These are phyloP conservation scores for Fusarium sp. DNA, from an alignment of 2,329 filamentous ascomycete genomes.

Conservation along the genomic window DNA sequence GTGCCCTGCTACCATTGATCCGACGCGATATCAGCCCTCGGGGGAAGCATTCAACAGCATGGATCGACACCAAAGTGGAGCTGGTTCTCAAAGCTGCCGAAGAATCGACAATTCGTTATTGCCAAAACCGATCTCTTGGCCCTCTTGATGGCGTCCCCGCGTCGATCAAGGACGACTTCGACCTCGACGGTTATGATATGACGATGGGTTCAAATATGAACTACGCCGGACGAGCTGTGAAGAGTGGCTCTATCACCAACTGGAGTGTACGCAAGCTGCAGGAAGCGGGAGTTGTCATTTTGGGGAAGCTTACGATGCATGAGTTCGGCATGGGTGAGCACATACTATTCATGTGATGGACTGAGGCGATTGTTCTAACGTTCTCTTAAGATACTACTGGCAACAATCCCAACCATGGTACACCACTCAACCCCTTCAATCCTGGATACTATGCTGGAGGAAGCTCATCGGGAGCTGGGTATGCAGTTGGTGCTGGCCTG, in stretches of 20 bases:
- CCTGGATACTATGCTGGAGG: slow-evolving; percentile 78
- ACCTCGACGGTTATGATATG: slow-evolving; percentile 77
- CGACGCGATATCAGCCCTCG: slow-evolving; percentile 52
- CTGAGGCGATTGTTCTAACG: not conserved
- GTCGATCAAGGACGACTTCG: slow-evolving; percentile 80
- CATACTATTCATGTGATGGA: too few relatives aligned
- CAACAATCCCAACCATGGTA: slow-evolving; percentile 78
- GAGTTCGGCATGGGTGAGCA: slow-evolving; percentile 75
- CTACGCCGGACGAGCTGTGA: slow-evolving; percentile 61
- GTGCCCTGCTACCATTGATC: slow-evolving; percentile 58
- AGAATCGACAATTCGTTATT: slow-evolving; percentile 59
- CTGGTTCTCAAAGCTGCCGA: slow-evolving; percentile 55
- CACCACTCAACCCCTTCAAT: slow-evolving; percentile 81
- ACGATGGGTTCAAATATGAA: slow-evolving; percentile 72
- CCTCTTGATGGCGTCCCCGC: slow-evolving; percentile 79
- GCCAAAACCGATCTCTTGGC: slow-evolving; percentile 67
- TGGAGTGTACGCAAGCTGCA: slow-evolving; percentile 79
- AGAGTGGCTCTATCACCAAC: slow-evolving; percentile 61
- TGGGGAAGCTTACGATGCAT: slow-evolving; percentile 82
- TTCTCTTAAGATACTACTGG: slow-evolving; percentile 73
- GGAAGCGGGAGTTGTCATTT: slow-evolving; percentile 75
- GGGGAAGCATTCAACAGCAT: slow-evolving; percentile 56
- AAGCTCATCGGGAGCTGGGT: slow-evolving; percentile 78
- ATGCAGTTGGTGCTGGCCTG: slow-evolving; percentile 75
- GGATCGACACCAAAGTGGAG: slow-evolving; percentile 57